Base-by-base conservation (phyloP, 148 eudicot species). In the Bassia scoparia region DNA sequence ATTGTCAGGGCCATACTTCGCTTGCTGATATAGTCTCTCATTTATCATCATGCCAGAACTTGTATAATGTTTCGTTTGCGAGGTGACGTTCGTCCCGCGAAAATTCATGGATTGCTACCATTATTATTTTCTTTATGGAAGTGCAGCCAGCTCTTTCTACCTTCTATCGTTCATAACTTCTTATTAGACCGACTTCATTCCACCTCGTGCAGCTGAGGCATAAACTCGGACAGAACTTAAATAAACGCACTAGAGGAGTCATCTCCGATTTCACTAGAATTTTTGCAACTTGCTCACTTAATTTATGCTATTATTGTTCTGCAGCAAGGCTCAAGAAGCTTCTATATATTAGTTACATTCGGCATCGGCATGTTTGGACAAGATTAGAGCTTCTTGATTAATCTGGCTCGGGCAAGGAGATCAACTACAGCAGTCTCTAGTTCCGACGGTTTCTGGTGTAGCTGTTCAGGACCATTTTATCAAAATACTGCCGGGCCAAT, bases 371-470 rank as follows among this genome's bases (percentile, higher is more conserved):
- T 89, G 70, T 74, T 78, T 23, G 86, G 6, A 89, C 85, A 29
- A 87, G 30, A 53, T 86, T 34, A 91, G 75, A 15, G 90, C 95
- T 69, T 89, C 88, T 0, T 88, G 0, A 91, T 70, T 29, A 70
- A 74, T 24, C 89, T 92, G 49, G 88, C 86, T 20, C 92, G 87
- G 74, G 92, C 94, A 31, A 91, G 86, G 59, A 91, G 91, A 81
- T 89, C 92, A 65, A 89, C 83, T 20, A 86, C 97, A 94, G 67
- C 85, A 91, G 78, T 91, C 77, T 89, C 89, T 48, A 91, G 76
- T 37, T n/a, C n/a, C 81, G 87, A 30, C 92, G 95, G 66, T 82
- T 75, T 34, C 89, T 82, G 17, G 83, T 77, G 83, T 82, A 91
- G 48, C 82, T 69, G 11, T 49, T 79, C 23, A n/a, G n/a, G n/a